These are phyloP conservation scores for Prunus armeniaca DNA, from an alignment of 306 rosid genomes.

Conservation along the genomic window DNA sequence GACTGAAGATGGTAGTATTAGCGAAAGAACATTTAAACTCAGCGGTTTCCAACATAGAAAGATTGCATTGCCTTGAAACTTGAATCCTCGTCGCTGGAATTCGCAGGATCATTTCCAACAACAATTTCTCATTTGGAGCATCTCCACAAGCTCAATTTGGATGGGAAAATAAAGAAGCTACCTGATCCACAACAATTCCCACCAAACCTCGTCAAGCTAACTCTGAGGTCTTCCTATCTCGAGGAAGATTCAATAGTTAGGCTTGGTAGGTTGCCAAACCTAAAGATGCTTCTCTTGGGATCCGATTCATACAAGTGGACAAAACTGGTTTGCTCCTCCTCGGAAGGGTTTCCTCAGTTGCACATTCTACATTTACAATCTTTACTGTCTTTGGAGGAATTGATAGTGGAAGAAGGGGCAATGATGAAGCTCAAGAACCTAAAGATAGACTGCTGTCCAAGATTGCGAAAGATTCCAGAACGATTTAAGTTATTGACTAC, in stretches of 20 bases:
- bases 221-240: neutral
- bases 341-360: neutral
- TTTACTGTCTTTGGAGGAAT: neutral
- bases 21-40: neutral
- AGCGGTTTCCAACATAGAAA: neutral
- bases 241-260: neutral
- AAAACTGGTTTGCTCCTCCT: neutral
- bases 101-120: neutral
- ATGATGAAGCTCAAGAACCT: neutral
- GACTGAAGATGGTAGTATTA: neutral
- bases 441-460: neutral
- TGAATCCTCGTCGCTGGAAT: neutral
- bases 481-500: neutral
- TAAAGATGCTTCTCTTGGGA: neutral
- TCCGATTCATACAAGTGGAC: fast-evolving
- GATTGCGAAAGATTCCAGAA: neutral
- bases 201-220: neutral
- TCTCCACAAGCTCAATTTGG: neutral
- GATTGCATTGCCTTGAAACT: neutral
- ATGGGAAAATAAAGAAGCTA: neutral
- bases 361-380: neutral
- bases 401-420: neutral
- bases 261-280: slow-evolving; percentile 1
- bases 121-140: neutral
- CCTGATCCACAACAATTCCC: neutral